Evolutionary conservation across 108 stramenopile species (phyloP).

Genomic region (Thalassiosira profunda): DNA sequence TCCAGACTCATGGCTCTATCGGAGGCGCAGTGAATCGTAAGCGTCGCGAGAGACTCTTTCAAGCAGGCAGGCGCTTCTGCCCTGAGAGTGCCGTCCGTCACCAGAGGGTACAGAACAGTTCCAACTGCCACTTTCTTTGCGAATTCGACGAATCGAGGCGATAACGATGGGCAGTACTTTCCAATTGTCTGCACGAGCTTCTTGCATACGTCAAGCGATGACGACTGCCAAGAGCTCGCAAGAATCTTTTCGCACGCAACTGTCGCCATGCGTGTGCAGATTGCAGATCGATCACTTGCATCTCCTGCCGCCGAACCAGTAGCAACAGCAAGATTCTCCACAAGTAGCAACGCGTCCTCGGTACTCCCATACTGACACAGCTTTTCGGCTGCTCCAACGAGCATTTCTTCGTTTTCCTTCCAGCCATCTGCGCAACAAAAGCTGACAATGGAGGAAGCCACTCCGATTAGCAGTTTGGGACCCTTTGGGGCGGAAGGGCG

Average conservation of each 20-base stretch:
- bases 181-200: background rate
- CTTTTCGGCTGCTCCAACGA: conserved; percentile 3
- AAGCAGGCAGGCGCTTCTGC: background rate
- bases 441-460: background rate
- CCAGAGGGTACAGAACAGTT: conserved; percentile 13
- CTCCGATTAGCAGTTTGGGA: background rate
- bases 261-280: conserved; percentile 11
- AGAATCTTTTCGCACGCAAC: conserved; percentile 8
- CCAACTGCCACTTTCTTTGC: conserved; percentile 10
- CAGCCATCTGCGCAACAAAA: background rate
- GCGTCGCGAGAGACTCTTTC: background rate
- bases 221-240: background rate
- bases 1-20: no score
- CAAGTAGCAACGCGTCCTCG: background rate
- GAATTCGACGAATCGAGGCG: background rate
- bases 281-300: background rate
- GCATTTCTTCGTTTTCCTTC: conserved; percentile 4
- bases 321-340: background rate
- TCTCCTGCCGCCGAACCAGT: background rate
- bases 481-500: no score
- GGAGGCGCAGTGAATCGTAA: background rate
- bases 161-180: conserved; percentile 8
- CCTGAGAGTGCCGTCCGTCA: conserved; percentile 6
- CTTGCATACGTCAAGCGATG: background rate
- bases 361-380: background rate